Evolutionary conservation across 1,284 basidiomycete genomes (phyloP).

Genomic region (Chondrostereum purpureum): DNA sequence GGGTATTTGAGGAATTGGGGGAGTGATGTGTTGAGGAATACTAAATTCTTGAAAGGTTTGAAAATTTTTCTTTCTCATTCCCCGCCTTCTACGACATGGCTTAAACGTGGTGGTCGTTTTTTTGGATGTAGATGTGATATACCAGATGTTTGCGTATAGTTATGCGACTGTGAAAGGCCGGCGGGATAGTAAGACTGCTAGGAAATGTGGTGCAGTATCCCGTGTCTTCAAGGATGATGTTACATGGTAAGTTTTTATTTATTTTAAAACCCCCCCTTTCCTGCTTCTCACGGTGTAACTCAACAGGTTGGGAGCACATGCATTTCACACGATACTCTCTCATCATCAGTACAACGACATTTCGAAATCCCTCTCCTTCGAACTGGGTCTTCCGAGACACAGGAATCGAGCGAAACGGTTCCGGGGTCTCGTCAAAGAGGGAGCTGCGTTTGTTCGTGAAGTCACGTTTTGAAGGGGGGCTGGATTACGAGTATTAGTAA

Average conservation of each 20-base stretch:
- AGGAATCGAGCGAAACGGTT: constrained; percentile 37
- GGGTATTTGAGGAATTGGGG: constrained; percentile 69
- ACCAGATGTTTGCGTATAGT: constrained; percentile 51
- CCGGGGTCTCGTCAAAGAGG: constrained; percentile 41
- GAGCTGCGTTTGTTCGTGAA: constrained; percentile 24
- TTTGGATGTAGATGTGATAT: constrained; percentile 42
- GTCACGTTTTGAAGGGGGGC: constrained; percentile 24
- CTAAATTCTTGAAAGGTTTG: constrained; percentile 50
- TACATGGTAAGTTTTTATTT: constrained; percentile 50
- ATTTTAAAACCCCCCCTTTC: too few relatives aligned
- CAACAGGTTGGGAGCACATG: constrained; percentile 77
- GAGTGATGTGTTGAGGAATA: constrained; percentile 34
- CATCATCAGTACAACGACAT: constrained; percentile 41
- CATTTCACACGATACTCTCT: constrained; percentile 63
- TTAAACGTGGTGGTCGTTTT: constrained; percentile 4
- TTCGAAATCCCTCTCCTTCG: constrained; percentile 41
- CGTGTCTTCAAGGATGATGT: constrained; percentile 46
- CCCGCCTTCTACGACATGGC: not conserved
- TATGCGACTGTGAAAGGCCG: constrained; percentile 42
- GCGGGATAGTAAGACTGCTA: constrained; percentile 38
- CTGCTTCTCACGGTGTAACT: too few relatives aligned
- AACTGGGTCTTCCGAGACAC: constrained; percentile 40
- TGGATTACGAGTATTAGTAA: too few relatives aligned
- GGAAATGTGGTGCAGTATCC: constrained; percentile 28
- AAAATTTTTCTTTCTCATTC: constrained; percentile 8